These are phyloP conservation scores for Tanacetum coccineum DNA, from an alignment of 129 eudicot genomes.

Conservation along the genomic window DNA sequence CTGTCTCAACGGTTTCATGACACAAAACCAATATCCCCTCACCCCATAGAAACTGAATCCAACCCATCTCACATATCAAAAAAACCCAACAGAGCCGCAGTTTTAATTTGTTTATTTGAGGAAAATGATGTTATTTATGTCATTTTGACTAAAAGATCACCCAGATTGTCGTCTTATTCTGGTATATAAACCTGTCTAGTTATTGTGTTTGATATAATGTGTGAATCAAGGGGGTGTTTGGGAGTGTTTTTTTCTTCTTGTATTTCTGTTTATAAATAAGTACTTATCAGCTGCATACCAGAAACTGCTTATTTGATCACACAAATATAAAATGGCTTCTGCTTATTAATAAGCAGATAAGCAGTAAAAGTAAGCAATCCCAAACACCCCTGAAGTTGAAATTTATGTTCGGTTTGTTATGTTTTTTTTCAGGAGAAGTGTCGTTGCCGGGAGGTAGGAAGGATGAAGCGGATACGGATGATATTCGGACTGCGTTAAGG, in stretches of 20 bases:
- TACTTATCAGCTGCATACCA: too few relatives aligned
- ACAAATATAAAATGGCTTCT: background rate
- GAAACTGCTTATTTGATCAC: background rate
- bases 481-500: slow-evolving; percentile 59
- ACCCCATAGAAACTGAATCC: slow-evolving; percentile 15
- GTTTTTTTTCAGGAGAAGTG: slow-evolving; percentile 57
- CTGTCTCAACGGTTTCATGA: slow-evolving; percentile 44
- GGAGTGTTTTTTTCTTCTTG: background rate
- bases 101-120: slow-evolving; percentile 57
- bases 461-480: slow-evolving; percentile 53
- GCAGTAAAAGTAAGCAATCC: too few relatives aligned
- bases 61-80: slow-evolving; percentile 12
- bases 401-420: background rate
- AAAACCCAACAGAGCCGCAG: slow-evolving; percentile 55
- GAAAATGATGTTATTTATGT: slow-evolving; percentile 43
- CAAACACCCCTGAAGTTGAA: background rate
- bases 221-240: background rate
- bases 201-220: background rate
- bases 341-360: too few relatives aligned
- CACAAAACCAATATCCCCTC: background rate
- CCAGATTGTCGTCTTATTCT: slow-evolving; percentile 53
- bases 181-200: slow-evolving; percentile 29
- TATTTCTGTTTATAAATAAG: too few relatives aligned
- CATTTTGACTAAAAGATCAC: slow-evolving; percentile 66
- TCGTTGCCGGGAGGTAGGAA: slow-evolving; percentile 79